Percentiles rank a stretch among this genome's conserved stretches.
phyloP scores from a whole-genome alignment of 352 stramenopile genomes.

The Globisporangium acanthophoron region DNA sequence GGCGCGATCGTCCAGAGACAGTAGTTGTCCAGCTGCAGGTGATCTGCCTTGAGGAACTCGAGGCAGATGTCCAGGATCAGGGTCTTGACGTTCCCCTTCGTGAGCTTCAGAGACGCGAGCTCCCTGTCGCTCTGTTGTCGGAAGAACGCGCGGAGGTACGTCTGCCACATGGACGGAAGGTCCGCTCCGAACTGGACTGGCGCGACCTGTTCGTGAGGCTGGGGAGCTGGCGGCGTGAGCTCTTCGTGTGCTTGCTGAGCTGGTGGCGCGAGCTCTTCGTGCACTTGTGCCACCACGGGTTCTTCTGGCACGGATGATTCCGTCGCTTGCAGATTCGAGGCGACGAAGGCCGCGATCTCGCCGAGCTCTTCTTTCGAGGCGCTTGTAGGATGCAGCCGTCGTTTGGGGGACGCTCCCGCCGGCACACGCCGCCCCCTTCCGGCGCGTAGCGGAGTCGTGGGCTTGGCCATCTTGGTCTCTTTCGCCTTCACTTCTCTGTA shows the following conservation, averaged over 20 bases:
- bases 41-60: slow-evolving; percentile 68
- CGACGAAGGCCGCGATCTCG: slow-evolving; percentile 1
- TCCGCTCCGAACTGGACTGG: slow-evolving; percentile 5
- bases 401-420: slow-evolving; percentile 5
- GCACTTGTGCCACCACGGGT: too few species aligned
- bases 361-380: slow-evolving; percentile 16
- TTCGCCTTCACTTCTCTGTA: slow-evolving; percentile 12
- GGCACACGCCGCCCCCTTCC: not conserved
- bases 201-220: not conserved
- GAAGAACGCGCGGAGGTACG: slow-evolving; percentile 26
- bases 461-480: slow-evolving; percentile 7
- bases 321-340: not conserved
- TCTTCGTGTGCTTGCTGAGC: too few species aligned
- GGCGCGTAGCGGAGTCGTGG: not conserved
- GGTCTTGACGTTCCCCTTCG: slow-evolving; percentile 28
- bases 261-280: too few species aligned
- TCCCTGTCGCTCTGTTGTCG: slow-evolving; percentile 7
- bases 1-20: slow-evolving; percentile 47
- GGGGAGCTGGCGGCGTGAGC: too few species aligned
- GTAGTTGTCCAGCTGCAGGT: slow-evolving; percentile 46
- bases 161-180: slow-evolving; percentile 31
- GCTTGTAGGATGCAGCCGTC: slow-evolving; percentile 12
- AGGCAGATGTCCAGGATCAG: slow-evolving; percentile 67
- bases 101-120: slow-evolving; percentile 13
- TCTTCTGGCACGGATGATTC: not conserved